These are phyloP conservation scores for Penicillium sp. DNA, from an alignment of 2,329 filamentous ascomycete genomes.

Conservation along the genomic window DNA sequence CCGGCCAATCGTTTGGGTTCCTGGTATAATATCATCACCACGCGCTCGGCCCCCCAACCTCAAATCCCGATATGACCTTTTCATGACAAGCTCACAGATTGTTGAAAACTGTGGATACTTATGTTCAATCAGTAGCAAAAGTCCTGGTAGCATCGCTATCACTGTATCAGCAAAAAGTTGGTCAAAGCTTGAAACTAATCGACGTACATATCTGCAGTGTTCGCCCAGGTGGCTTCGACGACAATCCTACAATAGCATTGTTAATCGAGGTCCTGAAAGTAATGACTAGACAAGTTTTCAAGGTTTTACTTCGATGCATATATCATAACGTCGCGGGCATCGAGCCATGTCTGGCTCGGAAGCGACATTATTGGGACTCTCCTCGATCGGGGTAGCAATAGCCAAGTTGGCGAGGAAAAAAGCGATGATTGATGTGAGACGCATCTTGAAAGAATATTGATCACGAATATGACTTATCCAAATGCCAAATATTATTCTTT, in stretches of 20 bases:
- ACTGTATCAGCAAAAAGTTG: not conserved
- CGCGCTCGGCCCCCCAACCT: not conserved
- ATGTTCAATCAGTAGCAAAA: not conserved
- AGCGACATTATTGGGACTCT: not conserved
- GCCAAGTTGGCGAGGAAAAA: constrained; percentile 8
- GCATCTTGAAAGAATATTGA: constrained; percentile 4
- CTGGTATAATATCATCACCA: not conserved
- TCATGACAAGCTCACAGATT: not conserved
- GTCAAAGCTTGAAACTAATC: not conserved
- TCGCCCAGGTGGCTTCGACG: not conserved
- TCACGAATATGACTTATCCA: not conserved
- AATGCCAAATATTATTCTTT: not conserved
- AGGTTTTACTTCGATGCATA: not conserved
- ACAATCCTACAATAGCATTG: not conserved
- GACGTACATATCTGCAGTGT: not conserved
- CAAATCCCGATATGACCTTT: not conserved
- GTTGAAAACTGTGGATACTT: constrained; percentile 1
- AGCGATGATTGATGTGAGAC: not conserved
- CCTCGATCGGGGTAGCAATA: constrained; percentile 6
- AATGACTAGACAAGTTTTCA: not conserved
- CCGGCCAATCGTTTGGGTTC: not conserved
- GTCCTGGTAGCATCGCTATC: not conserved
- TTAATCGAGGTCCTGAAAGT: not conserved
- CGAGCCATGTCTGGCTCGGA: not conserved
- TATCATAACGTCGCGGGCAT: constrained; percentile 2